Conservation (phyloP, 1,284 basidiomycete species). For the Anthracocystis panici-leucophaei region DNA sequence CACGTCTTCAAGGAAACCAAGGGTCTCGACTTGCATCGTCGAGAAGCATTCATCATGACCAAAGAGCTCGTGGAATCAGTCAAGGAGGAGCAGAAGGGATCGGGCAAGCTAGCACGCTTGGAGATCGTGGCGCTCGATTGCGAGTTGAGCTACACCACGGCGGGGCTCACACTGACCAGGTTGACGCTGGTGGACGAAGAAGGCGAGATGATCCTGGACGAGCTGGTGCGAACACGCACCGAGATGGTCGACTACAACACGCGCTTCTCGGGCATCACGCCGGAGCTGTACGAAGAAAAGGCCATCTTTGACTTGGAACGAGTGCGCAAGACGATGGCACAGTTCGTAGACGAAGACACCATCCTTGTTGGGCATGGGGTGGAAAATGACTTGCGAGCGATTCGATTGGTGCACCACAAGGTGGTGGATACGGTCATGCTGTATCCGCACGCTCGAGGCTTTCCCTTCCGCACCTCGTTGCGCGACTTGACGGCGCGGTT, state of each 20-base stretch:
- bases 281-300: constrained; percentile 48
- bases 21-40: constrained; percentile 50
- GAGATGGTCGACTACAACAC: constrained; percentile 66
- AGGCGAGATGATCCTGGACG: constrained; percentile 60
- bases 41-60: constrained; percentile 57
- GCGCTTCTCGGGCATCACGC: constrained; percentile 63
- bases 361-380: constrained; percentile 66
- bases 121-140: constrained; percentile 66
- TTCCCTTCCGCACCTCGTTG: constrained; percentile 62
- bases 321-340: constrained; percentile 50
- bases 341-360: constrained; percentile 58
- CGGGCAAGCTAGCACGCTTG: constrained; percentile 17
- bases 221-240: constrained; percentile 50
- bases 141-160: constrained; percentile 66
- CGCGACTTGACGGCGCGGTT: constrained; percentile 56
- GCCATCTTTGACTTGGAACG: constrained; percentile 48
- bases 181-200: constrained; percentile 63
- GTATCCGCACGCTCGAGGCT: constrained; percentile 61
- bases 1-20: constrained; percentile 67
- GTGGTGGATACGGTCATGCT: constrained; percentile 64
- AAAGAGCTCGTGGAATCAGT: constrained; percentile 32
- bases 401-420: constrained; percentile 59
- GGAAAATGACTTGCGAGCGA: constrained; percentile 65
- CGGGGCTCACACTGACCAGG: constrained; percentile 61
- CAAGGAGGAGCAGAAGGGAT: constrained; percentile 1